Evolutionary conservation across 805 yeast species (phyloP), one percentile per base, ranked within the genome.

Genomic region (Clavispora asparagi): DNA sequence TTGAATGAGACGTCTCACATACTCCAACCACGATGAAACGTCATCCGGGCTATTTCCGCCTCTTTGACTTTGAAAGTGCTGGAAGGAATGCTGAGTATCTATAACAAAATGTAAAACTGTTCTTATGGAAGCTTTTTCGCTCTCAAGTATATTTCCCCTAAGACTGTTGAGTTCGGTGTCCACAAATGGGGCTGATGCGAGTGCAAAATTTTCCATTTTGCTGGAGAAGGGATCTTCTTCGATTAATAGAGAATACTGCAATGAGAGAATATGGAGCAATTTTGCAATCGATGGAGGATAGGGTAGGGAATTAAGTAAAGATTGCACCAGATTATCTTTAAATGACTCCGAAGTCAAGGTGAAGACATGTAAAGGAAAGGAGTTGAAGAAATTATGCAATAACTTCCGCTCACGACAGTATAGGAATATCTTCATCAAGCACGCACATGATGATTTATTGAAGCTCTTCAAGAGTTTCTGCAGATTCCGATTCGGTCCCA

Each of bases 371-470:
- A 60, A 46, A 27, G 57, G 55, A 23, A 59, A 49, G 37, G 49
- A 50, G 39, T 43, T 52, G 26, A 57, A 50, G 43, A 65, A 64
- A 36, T 43, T 60, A 16, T 50, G 48, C 7, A 54, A 36, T 1
- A 61, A 47, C 7, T 48, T 49, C 10, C 50, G 57, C 19, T 61
- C 56, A 2, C 54, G 44, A 39, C 68, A 64, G 10, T 64, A 45
- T 12, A 49, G 43, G 44, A 57, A 65, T 1, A 64, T 30, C 25
- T 58, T 57, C 44, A 68, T 42, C n/a, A 68, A 41, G 11, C 60
- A 48, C 13, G 55, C 51, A 36, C 62, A 44, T 2, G 62, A 48
- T 4, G 62, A 49, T 31, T 54, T 51, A 40, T 52, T 54, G 42
- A 54, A 42, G 41, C 41, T 39, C 25, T 19, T 33, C 41, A 28